Percentiles rank a stretch among this genome's conserved stretches.
These are phyloP conservation scores for Colletotrichum salicis DNA, from an alignment of 2,329 filamentous ascomycete species.

Conservation along the genomic window DNA sequence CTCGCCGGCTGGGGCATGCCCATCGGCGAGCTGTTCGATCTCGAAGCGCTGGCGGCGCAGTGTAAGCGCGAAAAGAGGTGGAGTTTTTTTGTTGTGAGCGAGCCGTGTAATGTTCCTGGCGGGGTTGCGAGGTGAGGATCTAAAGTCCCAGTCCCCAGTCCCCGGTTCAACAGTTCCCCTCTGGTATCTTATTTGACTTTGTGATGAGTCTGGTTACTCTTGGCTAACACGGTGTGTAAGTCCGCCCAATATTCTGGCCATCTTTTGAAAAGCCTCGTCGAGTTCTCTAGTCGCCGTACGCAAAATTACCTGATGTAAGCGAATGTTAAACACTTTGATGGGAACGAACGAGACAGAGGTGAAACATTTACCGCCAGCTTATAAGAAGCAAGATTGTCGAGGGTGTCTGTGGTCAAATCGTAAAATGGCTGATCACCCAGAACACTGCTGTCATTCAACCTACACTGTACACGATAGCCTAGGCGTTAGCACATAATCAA, in stretches of 20 bases:
- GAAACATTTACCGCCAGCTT: neutral
- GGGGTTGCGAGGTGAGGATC: slow-evolving; percentile 39
- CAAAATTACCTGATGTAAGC: neutral
- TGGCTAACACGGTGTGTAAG: slow-evolving; percentile 30
- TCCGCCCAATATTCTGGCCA: slow-evolving; percentile 50
- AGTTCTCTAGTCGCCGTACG: neutral
- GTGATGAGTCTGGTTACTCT: neutral
- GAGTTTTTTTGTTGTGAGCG: slow-evolving; percentile 52
- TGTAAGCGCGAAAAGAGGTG: slow-evolving; percentile 47
- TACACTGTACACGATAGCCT: too few relatives aligned
- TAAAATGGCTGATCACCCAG: too few relatives aligned
- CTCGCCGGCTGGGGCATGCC: slow-evolving; percentile 55
- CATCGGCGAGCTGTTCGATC: slow-evolving; percentile 54
- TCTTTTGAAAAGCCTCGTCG: slow-evolving; percentile 41
- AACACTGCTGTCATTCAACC: too few relatives aligned
- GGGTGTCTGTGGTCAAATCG: neutral
- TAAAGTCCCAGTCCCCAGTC: too few relatives aligned
- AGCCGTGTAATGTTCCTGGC: slow-evolving; percentile 48
- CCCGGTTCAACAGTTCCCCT: neutral
- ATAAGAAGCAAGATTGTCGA: neutral
- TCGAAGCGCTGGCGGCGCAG: slow-evolving; percentile 48
- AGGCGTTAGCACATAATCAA: neutral
- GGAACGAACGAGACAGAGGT: neutral
- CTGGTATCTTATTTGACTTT: neutral
- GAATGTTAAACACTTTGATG: neutral